A percentile compares a stretch with the other conserved stretches of the same genome.
These are phyloP conservation scores for Zygoascus bituminiphila DNA, from an alignment of 805 yeast genomes.

Conservation along the genomic window DNA sequence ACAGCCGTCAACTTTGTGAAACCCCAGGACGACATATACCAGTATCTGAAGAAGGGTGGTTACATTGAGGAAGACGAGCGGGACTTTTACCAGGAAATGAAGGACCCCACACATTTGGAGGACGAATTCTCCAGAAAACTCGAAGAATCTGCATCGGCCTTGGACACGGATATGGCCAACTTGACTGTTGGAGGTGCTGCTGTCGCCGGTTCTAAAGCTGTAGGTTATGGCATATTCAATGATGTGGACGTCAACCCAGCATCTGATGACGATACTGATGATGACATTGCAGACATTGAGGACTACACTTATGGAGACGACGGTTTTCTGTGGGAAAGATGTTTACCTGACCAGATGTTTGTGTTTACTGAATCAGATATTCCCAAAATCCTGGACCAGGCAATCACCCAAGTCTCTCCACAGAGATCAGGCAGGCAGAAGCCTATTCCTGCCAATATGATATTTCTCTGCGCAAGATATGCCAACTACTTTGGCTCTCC, in stretches of 20 bases:
- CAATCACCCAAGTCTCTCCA: slow-evolving; percentile 30
- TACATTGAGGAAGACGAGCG: slow-evolving; percentile 14
- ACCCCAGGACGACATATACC: slow-evolving; percentile 43
- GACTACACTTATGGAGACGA: slow-evolving; percentile 11
- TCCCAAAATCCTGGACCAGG: slow-evolving; percentile 31
- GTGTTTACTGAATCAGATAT: slow-evolving; percentile 31
- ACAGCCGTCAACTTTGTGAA: slow-evolving; percentile 50
- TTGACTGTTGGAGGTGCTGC: slow-evolving; percentile 11
- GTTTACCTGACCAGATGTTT: slow-evolving; percentile 34
- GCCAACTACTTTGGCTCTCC: slow-evolving; percentile 30
- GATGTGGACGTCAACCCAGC: slow-evolving; percentile 14
- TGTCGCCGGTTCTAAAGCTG: background rate
- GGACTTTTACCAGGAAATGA: slow-evolving; percentile 22
- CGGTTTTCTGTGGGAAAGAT: slow-evolving; percentile 34
- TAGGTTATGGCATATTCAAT: slow-evolving; percentile 8
- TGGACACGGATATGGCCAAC: slow-evolving; percentile 27
- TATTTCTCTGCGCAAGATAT: slow-evolving; percentile 34
- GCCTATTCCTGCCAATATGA: slow-evolving; percentile 36
- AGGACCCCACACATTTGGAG: slow-evolving; percentile 13
- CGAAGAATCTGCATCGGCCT: slow-evolving; percentile 16
- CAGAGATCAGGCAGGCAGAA: slow-evolving; percentile 29
- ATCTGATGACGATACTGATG: slow-evolving; percentile 15
- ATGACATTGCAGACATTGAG: slow-evolving; percentile 12
- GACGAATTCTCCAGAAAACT: slow-evolving; percentile 15
- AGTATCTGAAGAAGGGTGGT: slow-evolving; percentile 40